These are phyloP conservation scores for Stemphylium vesicarium DNA, from an alignment of 2,329 filamentous ascomycete species.

Conservation along the genomic window DNA sequence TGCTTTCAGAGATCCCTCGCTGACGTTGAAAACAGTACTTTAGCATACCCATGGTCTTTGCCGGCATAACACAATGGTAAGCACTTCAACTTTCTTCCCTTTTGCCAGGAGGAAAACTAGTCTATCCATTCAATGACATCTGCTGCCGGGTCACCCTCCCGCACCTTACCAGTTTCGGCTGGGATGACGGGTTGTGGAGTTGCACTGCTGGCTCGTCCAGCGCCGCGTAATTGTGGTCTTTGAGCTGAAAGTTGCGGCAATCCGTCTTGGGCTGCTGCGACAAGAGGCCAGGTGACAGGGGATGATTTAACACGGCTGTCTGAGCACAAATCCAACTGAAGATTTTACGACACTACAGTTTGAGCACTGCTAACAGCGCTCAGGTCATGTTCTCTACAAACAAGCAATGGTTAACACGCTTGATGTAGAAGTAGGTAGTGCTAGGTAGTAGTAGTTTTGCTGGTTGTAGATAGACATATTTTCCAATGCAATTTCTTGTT, in stretches of 20 bases:
- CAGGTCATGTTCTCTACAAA: background rate
- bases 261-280: conserved; percentile 54
- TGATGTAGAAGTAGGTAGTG: background rate
- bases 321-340: conserved; percentile 52
- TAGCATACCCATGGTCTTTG: background rate
- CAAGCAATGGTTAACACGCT: background rate
- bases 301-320: conserved; percentile 75
- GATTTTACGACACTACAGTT: conserved; percentile 3
- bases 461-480: background rate
- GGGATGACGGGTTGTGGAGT: conserved; percentile 81
- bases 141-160: conserved; percentile 74
- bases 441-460: background rate
- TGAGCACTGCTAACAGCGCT: conserved; percentile 19
- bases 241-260: conserved; percentile 41
- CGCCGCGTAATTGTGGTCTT: conserved; percentile 65
- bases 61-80: conserved; percentile 24
- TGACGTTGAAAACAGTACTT: conserved; percentile 21
- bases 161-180: conserved; percentile 65
- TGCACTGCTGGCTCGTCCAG: conserved; percentile 53
- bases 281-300: conserved; percentile 64
- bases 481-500: background rate
- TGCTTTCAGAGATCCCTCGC: conserved; percentile 11
- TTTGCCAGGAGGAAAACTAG: conserved; percentile 64
- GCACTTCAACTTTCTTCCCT: conserved; percentile 17
- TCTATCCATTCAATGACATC: conserved; percentile 70